Evolutionary conservation across 148 eudicot species (phyloP).

Genomic region (Rhododendron vialii): DNA sequence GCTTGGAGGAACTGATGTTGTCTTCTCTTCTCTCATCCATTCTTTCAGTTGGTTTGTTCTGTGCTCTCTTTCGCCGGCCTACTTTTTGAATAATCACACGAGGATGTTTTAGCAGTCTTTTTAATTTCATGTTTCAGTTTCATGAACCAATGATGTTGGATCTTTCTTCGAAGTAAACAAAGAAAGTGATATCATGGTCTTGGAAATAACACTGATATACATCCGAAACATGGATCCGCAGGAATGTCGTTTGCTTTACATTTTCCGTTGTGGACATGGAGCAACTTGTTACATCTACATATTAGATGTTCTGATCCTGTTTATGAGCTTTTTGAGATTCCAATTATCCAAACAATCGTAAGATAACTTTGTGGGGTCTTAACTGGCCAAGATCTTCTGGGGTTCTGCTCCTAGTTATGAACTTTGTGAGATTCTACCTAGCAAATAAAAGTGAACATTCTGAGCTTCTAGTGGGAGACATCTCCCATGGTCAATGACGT

Average conservation of each 20-base stretch:
- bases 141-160: neutral
- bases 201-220: neutral
- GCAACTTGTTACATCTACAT: neutral
- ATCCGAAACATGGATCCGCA: neutral
- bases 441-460: neutral
- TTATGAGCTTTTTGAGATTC: neutral
- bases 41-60: constrained; percentile 86
- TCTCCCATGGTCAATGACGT: neutral
- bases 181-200: neutral
- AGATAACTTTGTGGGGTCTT: neutral
- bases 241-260: neutral
- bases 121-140: neutral
- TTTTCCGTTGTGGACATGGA: neutral
- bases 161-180: neutral
- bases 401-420: neutral
- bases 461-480: neutral
- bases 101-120: neutral
- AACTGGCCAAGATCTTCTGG: neutral
- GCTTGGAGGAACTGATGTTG: constrained; percentile 97
- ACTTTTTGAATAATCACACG: neutral
- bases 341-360: neutral
- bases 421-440: neutral
- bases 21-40: constrained; percentile 96
- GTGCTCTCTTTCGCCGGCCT: constrained; percentile 20
- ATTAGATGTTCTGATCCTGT: constrained; percentile 1